These are phyloP conservation scores for Trichoderma sp. DNA, from an alignment of 2,329 filamentous ascomycete genomes.

Conservation along the genomic window DNA sequence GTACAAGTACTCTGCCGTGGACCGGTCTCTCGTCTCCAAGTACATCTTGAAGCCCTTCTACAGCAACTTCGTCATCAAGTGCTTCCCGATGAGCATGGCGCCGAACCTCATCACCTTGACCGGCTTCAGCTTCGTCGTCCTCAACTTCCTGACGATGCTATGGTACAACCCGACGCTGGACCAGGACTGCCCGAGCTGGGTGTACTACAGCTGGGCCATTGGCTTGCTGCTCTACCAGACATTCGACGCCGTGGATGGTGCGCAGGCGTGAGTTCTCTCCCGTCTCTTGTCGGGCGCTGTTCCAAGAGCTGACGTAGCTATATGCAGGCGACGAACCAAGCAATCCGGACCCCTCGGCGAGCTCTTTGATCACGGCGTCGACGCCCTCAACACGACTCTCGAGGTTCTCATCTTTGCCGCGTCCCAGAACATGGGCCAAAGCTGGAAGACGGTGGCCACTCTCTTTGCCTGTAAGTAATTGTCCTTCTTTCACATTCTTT, in stretches of 20 bases:
- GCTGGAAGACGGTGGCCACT: slow-evolving; percentile 81
- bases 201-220: slow-evolving; percentile 87
- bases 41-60: slow-evolving; percentile 99
- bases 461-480: slow-evolving; percentile 73
- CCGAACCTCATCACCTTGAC: slow-evolving; percentile 84
- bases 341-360: slow-evolving; percentile 95
- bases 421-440: slow-evolving; percentile 89
- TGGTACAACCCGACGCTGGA: slow-evolving; percentile 97
- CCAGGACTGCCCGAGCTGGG: slow-evolving; percentile 91
- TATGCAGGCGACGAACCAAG: slow-evolving; percentile 72
- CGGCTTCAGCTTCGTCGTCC: slow-evolving; percentile 85
- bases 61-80: slow-evolving; percentile 88
- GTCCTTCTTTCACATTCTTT: slow-evolving; percentile 70
- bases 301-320: not conserved
- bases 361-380: slow-evolving; percentile 96
- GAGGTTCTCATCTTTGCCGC: slow-evolving; percentile 91
- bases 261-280: slow-evolving; percentile 72
- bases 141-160: slow-evolving; percentile 86
- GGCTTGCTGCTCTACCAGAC: slow-evolving; percentile 97
- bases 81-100: slow-evolving; percentile 95
- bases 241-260: slow-evolving; percentile 94
- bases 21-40: slow-evolving; percentile 85
- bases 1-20: slow-evolving; percentile 94
- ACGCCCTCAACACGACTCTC: slow-evolving; percentile 93
- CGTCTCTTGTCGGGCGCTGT: not conserved